These are phyloP conservation scores for Chrysoporthe puriensis DNA, from an alignment of 2,329 filamentous ascomycete species.

Conservation along the genomic window DNA sequence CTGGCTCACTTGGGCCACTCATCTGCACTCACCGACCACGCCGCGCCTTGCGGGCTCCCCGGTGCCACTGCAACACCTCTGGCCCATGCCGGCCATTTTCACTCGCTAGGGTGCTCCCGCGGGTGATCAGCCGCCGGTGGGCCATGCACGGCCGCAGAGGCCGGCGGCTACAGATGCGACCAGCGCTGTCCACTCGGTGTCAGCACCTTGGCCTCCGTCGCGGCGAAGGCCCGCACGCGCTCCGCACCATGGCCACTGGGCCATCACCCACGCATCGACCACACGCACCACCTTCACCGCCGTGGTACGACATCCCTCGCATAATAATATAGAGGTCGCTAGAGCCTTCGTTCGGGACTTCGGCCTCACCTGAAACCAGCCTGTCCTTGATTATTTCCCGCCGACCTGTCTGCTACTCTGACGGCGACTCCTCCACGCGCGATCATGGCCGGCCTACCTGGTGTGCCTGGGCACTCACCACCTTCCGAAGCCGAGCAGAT, in stretches of 20 bases:
- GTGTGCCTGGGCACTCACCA: not conserved
- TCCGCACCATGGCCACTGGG: not conserved
- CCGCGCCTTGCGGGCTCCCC: not conserved
- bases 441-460: not conserved
- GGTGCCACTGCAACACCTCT: not conserved
- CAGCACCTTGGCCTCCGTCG: constrained; percentile 7
- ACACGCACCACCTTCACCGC: not conserved
- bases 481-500: not conserved
- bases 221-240: constrained; percentile 1
- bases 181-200: constrained; percentile 1
- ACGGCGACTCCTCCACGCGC: not conserved
- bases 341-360: not conserved
- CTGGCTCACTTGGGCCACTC: constrained; percentile 5
- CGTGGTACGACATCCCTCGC: not conserved
- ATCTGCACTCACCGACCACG: not conserved
- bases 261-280: constrained; percentile 1
- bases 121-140: constrained; percentile 2
- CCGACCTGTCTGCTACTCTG: not conserved
- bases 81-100: not conserved
- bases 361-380: constrained; percentile 15
- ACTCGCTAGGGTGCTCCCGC: constrained; percentile 11
- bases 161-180: constrained; percentile 10
- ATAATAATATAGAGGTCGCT: constrained; percentile 9
- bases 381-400: not conserved
- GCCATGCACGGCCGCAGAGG: constrained; percentile 4